Percentiles rank a stretch among this genome's conserved stretches.
phyloP scores from a whole-genome alignment of 208 protist species.

The Leishmania lainsoni region DNA sequence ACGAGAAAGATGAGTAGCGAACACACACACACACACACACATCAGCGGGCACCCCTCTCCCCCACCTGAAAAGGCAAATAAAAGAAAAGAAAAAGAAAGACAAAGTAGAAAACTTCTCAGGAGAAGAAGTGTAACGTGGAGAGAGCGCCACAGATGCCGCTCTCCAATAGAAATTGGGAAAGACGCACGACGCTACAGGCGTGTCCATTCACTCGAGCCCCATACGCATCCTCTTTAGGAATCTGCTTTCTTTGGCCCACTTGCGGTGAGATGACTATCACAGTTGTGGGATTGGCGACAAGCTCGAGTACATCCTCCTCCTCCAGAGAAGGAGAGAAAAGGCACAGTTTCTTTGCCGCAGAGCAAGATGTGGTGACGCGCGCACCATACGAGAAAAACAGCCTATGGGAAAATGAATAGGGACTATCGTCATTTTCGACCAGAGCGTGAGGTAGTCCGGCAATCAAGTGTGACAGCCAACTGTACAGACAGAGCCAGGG shows the following conservation, averaged over 20 bases:
- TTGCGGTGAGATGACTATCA: background rate
- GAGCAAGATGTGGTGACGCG: background rate
- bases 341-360: background rate
- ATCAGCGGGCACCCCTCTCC: background rate
- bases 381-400: background rate
- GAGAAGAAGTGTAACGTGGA: background rate
- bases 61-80: background rate
- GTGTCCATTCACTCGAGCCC: background rate
- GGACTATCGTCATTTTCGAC: background rate
- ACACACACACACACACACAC: no score
- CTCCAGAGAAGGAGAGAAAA: background rate
- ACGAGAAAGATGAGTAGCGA: no score
- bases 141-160: background rate
- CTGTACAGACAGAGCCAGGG: background rate
- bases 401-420: background rate
- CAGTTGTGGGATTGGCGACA: background rate
- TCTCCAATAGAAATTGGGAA: background rate
- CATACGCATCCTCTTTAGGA: background rate
- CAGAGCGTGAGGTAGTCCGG: background rate
- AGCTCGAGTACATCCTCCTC: background rate
- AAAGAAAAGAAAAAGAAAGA: slow-evolving; percentile 5
- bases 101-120: background rate
- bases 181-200: background rate
- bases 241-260: background rate
- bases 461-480: background rate